phyloP scores from a whole-genome alignment of 345 rosid genomes.

The Salix exigua region DNA sequence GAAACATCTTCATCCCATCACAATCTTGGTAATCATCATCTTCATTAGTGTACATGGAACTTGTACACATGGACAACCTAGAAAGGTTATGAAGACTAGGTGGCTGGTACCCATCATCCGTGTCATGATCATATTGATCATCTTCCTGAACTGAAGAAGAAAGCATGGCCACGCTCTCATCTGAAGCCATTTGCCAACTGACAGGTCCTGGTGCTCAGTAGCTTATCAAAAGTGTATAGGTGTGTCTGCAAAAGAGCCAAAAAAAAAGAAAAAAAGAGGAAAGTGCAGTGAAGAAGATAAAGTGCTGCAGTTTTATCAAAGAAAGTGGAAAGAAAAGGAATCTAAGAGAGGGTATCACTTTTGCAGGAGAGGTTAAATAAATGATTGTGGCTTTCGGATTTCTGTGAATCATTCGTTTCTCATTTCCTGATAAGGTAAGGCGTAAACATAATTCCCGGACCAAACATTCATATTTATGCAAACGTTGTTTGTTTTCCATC shows the following conservation, averaged over 20 bases:
- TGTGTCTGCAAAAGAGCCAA: background rate
- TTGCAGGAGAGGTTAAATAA: background rate
- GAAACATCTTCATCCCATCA: constrained; percentile 27
- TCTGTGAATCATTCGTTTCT: constrained; percentile 20
- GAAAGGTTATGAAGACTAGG: constrained; percentile 48
- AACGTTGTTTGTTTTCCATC: background rate
- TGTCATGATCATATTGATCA: constrained; percentile 33
- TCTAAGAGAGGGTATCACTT: background rate
- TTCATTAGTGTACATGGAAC: constrained; percentile 52
- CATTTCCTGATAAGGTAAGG: constrained; percentile 15
- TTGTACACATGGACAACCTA: constrained; percentile 65
- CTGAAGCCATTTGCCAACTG: constrained; percentile 36
- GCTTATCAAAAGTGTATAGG: background rate
- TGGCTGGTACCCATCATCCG: constrained; percentile 42
- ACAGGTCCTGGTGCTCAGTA: background rate
- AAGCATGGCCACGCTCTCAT: constrained; percentile 34
- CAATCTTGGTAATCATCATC: constrained; percentile 25
- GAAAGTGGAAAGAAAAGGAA: background rate
- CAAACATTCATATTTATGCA: constrained; percentile 19
- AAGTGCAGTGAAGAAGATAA: background rate
- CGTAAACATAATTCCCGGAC: background rate
- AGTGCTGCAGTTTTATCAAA: background rate
- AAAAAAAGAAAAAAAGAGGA: background rate
- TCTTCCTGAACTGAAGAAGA: constrained; percentile 28
- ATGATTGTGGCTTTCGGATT: constrained; percentile 23